A percentile compares a stretch with the other conserved stretches of the same genome.
phyloP scores from a whole-genome alignment of 73 alveolate species.

The Tetrahymena elliotti region DNA sequence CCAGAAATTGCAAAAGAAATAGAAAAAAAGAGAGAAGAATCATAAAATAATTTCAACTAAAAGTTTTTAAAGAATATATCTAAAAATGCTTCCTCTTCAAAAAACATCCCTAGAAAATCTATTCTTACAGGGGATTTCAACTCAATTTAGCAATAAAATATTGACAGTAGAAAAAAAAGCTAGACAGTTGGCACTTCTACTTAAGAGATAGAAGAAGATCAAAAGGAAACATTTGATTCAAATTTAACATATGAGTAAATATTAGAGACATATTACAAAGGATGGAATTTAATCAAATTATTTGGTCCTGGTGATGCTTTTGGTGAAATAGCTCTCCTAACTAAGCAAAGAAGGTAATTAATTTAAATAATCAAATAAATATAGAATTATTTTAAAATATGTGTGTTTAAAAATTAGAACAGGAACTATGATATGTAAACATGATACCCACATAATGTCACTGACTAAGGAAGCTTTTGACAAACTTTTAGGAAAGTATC shows the following conservation, averaged over 20 bases:
- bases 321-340: background rate
- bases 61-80: background rate
- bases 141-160: background rate
- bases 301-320: background rate
- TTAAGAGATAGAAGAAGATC: background rate
- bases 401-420: too few species aligned
- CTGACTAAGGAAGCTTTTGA: background rate
- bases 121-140: background rate
- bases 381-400: too few species aligned
- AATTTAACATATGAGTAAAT: background rate
- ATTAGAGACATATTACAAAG: background rate
- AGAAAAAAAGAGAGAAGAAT: background rate
- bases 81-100: background rate
- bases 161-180: background rate
- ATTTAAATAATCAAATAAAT: background rate
- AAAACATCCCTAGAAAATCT: background rate
- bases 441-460: background rate
- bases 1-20: background rate
- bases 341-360: background rate
- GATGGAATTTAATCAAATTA: background rate
- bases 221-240: background rate
- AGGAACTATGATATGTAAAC: background rate
- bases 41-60: background rate
- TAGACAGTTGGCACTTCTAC: background rate
- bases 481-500: background rate